Percentiles rank a stretch among this genome's conserved stretches.
These are phyloP conservation scores for Ramicandelaber brevisporus DNA, from an alignment of 192 early-diverging fungal species.

Conservation along the genomic window DNA sequence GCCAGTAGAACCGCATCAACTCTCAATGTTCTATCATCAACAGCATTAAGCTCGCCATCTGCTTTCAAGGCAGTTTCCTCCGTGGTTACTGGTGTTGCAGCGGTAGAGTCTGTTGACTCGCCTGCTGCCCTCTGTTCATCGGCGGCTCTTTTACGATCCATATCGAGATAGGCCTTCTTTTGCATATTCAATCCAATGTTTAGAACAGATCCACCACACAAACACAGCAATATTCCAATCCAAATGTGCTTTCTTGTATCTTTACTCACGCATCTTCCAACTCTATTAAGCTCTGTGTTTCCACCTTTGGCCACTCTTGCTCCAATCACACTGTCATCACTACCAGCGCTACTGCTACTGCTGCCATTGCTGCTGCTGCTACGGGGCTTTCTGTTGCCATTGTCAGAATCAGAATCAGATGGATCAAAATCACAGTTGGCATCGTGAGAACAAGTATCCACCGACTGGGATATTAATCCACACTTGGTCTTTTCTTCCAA, in stretches of 20 bases:
- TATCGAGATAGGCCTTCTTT: slow-evolving; percentile 47
- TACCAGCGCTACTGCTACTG: neutral
- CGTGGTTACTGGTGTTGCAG: slow-evolving; percentile 3
- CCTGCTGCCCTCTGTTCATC: neutral
- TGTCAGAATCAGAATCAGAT: no score
- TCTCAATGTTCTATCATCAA: no score
- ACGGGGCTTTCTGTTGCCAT: neutral
- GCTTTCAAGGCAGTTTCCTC: neutral
- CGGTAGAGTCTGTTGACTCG: neutral
- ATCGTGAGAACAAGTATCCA: slow-evolving; percentile 20
- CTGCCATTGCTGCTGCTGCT: slow-evolving; percentile 1
- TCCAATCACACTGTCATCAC: slow-evolving; percentile 1
- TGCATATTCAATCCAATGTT: slow-evolving; percentile 65
- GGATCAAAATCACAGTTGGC: slow-evolving; percentile 10
- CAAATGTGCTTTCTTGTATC: slow-evolving; percentile 25
- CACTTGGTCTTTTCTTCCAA: slow-evolving; percentile 14
- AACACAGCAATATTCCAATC: slow-evolving; percentile 45
- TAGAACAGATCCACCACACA: slow-evolving; percentile 32
- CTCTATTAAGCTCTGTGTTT: slow-evolving; percentile 6
- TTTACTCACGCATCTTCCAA: slow-evolving; percentile 16
- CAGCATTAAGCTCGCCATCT: no score
- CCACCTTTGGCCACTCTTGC: slow-evolving; percentile 1
- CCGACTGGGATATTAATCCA: slow-evolving; percentile 13
- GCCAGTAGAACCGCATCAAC: no score
- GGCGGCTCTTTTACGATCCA: slow-evolving; percentile 18